Base-by-base conservation (phyloP, 169 alveolate species). In the Babesia caballi region DNA sequence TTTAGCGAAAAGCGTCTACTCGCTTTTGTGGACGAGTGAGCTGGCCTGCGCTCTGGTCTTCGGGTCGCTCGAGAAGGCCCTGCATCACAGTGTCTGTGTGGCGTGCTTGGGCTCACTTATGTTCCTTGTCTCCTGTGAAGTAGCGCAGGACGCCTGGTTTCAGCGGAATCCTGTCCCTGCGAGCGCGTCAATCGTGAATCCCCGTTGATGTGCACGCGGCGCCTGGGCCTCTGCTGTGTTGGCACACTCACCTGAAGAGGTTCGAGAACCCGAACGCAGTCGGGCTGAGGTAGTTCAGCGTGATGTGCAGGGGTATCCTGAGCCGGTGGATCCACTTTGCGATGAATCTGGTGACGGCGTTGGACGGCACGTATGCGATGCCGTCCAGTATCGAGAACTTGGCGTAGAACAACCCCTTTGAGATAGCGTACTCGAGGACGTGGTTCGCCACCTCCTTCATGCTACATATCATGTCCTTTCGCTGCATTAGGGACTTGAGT, bases 211-310 rank as follows among this genome's bases (percentile, higher is more conserved):
- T 35, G 46, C 12, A n/a, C 25, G 21, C 21, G 15, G 32, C 56
- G n/a, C n/a, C 44, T 12, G 44, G n/a, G 44, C n/a, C 0, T 12
- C n/a, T 17, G 44, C 44, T 17, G 44, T 12, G 44, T 17, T 12
- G 15, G 19, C 7, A 28, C 8, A 67, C 85, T 19, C 35, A 77
- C 85, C 70, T 77, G 76, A 78, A 69, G 8, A 52, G 32, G 58
- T 78, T 78, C 30, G 87, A 78, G 36, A 78, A 41, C 33, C 87
- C 87, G 40, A 78, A 78, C 8, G 87, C 87, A 4, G 63, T 27
- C 2, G 82, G 82, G 47, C 87, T 78, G 19, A 78, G 61, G 38
- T 78, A 78, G 56, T 49, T 42, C 27, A 78, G 25, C 15, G 71
- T 33, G n/a, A 78, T 69, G 28, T 49, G 60, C 58, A 66, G 49